phyloP scores from a whole-genome alignment of 495 filamentous ascomycete genomes.

The Acidiella bohemica region DNA sequence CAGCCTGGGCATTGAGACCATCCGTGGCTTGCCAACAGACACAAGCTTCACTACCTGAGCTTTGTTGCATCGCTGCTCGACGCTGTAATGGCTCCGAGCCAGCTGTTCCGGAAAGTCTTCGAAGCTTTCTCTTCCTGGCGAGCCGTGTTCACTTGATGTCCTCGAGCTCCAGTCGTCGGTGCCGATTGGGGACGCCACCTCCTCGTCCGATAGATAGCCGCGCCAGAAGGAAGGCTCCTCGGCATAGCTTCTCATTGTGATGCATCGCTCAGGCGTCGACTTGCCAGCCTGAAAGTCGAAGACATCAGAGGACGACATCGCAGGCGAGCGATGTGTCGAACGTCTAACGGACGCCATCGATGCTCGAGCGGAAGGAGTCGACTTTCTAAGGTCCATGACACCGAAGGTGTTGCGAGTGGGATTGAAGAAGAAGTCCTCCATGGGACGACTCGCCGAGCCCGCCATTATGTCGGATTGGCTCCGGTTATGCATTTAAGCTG shows the following conservation, averaged over 20 bases:
- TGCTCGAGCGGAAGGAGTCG: no score
- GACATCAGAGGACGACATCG: neutral
- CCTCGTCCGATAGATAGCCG: constrained; percentile 19
- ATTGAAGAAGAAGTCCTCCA: constrained; percentile 18
- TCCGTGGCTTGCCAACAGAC: constrained; percentile 13
- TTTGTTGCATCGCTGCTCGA: constrained; percentile 13
- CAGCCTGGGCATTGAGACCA: constrained; percentile 13
- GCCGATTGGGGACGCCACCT: constrained; percentile 14
- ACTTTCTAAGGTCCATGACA: constrained; percentile 1
- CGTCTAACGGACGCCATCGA: neutral
- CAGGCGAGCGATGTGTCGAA: neutral
- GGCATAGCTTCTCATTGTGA: constrained; percentile 3
- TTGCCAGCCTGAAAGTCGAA: constrained; percentile 1
- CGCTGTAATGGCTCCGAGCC: neutral
- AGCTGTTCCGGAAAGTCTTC: constrained; percentile 7
- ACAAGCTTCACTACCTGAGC: constrained; percentile 14
- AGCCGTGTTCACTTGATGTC: no score
- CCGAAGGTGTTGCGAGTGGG: constrained; percentile 5
- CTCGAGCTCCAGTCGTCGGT: constrained; percentile 8
- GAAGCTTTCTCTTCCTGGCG: neutral
- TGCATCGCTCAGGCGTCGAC: constrained; percentile 1
- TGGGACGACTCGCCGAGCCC: constrained; percentile 6
- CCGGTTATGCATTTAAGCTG: no score
- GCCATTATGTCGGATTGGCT: no score
- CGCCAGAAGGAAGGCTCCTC: constrained; percentile 11